Evolutionary conservation across 352 stramenopile species (phyloP).

Genomic region (Phytophthora megakarya): DNA sequence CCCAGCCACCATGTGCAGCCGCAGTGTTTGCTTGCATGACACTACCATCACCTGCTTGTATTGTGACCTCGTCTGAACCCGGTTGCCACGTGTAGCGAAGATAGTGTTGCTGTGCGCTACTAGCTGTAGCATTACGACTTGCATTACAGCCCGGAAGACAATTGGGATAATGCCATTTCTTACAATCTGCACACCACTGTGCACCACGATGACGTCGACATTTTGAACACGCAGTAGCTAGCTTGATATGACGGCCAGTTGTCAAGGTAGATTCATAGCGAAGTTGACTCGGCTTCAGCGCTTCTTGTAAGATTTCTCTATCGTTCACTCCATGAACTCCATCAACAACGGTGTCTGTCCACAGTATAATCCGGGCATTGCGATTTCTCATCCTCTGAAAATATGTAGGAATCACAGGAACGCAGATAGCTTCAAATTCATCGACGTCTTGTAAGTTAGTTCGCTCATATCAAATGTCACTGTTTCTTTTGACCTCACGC

Average conservation of each 20-base stretch:
- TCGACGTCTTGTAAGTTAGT: neutral
- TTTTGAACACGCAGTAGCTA: neutral
- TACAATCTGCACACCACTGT: neutral
- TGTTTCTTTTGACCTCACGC: neutral
- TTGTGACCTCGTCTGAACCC: neutral
- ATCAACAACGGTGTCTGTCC: neutral
- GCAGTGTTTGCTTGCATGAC: neutral
- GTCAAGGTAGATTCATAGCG: neutral
- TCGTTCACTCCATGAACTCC: conserved; percentile 5
- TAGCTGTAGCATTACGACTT: no score
- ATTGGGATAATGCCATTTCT: neutral
- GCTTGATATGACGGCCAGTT: neutral
- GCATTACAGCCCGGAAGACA: neutral
- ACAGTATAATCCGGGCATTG: conserved; percentile 6
- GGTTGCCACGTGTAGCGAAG: neutral
- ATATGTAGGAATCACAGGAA: conserved; percentile 1
- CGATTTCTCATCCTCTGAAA: no score
- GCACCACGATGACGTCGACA: neutral
- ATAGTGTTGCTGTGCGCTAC: no score
- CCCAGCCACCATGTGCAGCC: no score
- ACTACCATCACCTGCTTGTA: conserved; percentile 4
- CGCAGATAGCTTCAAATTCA: conserved; percentile 5
- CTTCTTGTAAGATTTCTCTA: neutral
- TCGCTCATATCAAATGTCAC: conserved; percentile 15
- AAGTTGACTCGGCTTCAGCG: neutral